phyloP scores from a whole-genome alignment of 441 rosid genomes.

The Eutrema salsugineum region DNA sequence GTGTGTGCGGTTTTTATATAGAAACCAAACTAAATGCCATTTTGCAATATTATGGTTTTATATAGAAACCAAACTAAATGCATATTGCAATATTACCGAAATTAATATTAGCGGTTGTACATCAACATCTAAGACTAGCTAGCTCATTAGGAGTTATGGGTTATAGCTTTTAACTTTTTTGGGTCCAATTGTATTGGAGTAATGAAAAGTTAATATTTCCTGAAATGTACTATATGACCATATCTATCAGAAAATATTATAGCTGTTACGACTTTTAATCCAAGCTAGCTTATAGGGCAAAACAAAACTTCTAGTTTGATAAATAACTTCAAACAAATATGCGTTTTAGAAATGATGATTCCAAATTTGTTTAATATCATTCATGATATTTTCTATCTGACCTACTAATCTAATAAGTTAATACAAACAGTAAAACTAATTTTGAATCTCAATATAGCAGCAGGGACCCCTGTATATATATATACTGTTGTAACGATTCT shows the following conservation, averaged over 20 bases:
- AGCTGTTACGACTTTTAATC: constrained; percentile 8
- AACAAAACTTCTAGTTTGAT: not conserved
- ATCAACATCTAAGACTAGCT: constrained; percentile 19
- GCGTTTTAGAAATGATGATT: not conserved
- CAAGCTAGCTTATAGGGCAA: not conserved
- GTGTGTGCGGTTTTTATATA: not conserved
- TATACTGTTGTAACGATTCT: constrained; percentile 5
- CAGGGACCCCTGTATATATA: not conserved
- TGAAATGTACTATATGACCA: not conserved
- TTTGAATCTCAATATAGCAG: not conserved
- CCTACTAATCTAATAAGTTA: not conserved
- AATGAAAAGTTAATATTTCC: not conserved
- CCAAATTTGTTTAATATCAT: not conserved
- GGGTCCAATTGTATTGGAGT: not conserved
- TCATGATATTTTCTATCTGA: not conserved
- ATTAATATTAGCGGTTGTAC: constrained; percentile 19
- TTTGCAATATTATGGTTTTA: not conserved
- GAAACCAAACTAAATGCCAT: constrained; percentile 17
- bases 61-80: constrained; percentile 15
- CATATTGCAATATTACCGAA: not conserved
- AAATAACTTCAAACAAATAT: not conserved
- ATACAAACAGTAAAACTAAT: not conserved
- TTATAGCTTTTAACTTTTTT: not conserved
- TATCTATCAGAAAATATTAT: not conserved
- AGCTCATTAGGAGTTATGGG: constrained; percentile 13